These are phyloP conservation scores for Dendrocalamus latiflorus DNA, from an alignment of 202 grass and related monocot genomes.

Conservation along the genomic window DNA sequence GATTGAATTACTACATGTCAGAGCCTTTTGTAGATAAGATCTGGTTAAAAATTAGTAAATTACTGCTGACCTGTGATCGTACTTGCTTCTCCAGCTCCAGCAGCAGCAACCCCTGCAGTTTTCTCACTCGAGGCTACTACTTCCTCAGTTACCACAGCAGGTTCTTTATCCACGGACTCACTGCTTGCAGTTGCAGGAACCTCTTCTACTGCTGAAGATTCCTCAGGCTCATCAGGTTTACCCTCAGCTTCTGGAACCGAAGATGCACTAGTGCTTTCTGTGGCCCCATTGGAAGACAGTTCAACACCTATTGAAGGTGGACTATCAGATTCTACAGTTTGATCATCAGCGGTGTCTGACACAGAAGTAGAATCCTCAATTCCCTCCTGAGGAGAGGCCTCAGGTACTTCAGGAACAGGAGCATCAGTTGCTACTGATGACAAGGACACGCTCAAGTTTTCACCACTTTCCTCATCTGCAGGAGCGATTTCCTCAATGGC, in stretches of 20 bases:
- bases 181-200: slow-evolving; percentile 30
- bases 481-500: slow-evolving; percentile 8
- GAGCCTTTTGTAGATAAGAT: slow-evolving; percentile 26
- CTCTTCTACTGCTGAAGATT: slow-evolving; percentile 27
- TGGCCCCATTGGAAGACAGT: slow-evolving; percentile 31
- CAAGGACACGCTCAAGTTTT: not conserved
- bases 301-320: slow-evolving; percentile 5
- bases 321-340: slow-evolving; percentile 2
- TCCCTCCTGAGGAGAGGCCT: not conserved
- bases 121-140: slow-evolving; percentile 11
- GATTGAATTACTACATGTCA: slow-evolving; percentile 35
- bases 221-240: too few species aligned
- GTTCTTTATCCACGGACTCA: slow-evolving; percentile 18
- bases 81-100: slow-evolving; percentile 40
- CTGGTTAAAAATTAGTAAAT: not conserved
- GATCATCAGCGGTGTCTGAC: not conserved
- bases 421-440: slow-evolving; percentile 13
- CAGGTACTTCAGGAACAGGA: slow-evolving; percentile 1
- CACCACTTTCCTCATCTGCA: slow-evolving; percentile 5
- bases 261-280: slow-evolving; percentile 6
- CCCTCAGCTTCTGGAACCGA: slow-evolving; percentile 25
- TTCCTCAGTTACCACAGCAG: slow-evolving; percentile 18
- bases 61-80: slow-evolving; percentile 61
- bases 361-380: not conserved
- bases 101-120: slow-evolving; percentile 25